phyloP scores from a whole-genome alignment of 1,139 yeast genomes.

The Saccharomyces hybrid region DNA sequence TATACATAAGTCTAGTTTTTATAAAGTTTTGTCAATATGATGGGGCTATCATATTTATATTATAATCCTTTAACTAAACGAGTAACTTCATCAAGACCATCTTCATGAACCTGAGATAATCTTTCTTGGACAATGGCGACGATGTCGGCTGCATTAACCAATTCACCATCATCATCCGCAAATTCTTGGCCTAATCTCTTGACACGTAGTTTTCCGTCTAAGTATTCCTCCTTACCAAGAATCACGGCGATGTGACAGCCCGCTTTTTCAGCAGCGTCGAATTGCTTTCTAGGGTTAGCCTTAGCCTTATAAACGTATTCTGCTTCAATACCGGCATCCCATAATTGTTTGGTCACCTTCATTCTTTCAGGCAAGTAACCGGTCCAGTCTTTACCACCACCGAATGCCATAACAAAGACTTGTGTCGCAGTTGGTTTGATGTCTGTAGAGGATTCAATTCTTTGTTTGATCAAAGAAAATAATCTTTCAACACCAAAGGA shows the following conservation, averaged over 20 bases:
- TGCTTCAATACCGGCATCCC: constrained; percentile 84
- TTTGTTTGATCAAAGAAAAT: constrained; percentile 78
- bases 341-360: constrained; percentile 68
- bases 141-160: constrained; percentile 54
- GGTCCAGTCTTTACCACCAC: constrained; percentile 94
- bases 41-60: constrained; percentile 4
- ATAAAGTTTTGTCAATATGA: not conserved
- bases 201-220: constrained; percentile 70
- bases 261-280: constrained; percentile 92
- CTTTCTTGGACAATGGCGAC: constrained; percentile 48
- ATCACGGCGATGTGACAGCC: constrained; percentile 90
- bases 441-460: constrained; percentile 48
- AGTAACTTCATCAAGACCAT: constrained; percentile 47
- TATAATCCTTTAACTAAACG: constrained; percentile 50
- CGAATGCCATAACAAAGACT: constrained; percentile 94
- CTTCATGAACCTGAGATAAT: constrained; percentile 36
- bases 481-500: constrained; percentile 95
- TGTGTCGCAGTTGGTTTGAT: constrained; percentile 82
- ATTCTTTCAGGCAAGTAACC: constrained; percentile 90
- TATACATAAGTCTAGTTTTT: not conserved
- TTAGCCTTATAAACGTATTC: constrained; percentile 88
- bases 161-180: constrained; percentile 80
- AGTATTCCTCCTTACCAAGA: constrained; percentile 85
- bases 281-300: constrained; percentile 91
- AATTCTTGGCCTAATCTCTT: constrained; percentile 85